A percentile compares a stretch with the other conserved stretches of the same genome.
These are phyloP conservation scores for Lichina pygmaea DNA, from an alignment of 495 filamentous ascomycete species.

Conservation along the genomic window DNA sequence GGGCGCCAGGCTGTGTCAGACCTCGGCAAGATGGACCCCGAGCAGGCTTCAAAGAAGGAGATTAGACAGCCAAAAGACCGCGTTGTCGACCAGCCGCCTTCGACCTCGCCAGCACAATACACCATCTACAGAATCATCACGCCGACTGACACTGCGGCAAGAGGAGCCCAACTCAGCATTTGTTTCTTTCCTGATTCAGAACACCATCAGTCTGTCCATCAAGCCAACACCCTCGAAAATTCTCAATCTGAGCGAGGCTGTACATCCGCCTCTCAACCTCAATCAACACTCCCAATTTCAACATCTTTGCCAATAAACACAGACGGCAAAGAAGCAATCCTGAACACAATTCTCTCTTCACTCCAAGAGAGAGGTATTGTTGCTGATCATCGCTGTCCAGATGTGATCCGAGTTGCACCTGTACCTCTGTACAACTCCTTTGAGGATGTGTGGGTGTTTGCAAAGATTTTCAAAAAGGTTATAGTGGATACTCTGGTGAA, in stretches of 20 bases:
- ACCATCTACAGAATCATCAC: constrained; percentile 47
- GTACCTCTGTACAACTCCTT: constrained; percentile 77
- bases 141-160: constrained; percentile 35
- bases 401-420: constrained; percentile 82
- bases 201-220: no score
- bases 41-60: neutral
- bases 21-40: neutral
- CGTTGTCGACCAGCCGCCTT: constrained; percentile 7
- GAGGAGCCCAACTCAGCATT: constrained; percentile 76
- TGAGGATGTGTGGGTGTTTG: constrained; percentile 53
- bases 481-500: constrained; percentile 8
- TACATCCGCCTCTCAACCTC: neutral
- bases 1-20: constrained; percentile 9
- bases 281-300: neutral
- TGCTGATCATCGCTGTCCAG: constrained; percentile 68
- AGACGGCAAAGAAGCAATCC: no score
- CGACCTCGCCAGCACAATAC: no score
- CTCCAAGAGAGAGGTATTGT: constrained; percentile 48
- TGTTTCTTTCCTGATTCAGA: constrained; percentile 15
- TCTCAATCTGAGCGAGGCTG: neutral
- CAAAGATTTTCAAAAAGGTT: constrained; percentile 29
- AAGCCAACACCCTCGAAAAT: no score
- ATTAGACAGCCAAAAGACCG: neutral
- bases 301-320: no score
- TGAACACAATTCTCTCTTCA: constrained; percentile 40